Base-by-base conservation (phyloP, 1,284 basidiomycete species). In the Stygiomarasmius scandens region DNA sequence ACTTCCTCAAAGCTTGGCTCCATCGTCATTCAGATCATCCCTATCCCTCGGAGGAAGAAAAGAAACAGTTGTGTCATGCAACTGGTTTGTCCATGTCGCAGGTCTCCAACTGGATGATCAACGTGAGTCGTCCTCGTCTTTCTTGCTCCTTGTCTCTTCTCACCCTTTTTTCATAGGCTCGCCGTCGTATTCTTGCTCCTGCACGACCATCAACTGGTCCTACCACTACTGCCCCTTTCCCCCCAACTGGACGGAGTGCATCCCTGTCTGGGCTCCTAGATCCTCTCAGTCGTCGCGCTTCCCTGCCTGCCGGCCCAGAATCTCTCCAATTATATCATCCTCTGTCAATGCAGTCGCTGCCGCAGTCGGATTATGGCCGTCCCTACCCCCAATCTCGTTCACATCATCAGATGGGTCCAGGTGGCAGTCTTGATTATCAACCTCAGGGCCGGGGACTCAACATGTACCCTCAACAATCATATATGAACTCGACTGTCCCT, bases 71-170 rank as follows among this genome's bases (percentile, higher is more conserved):
- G 59, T 95, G 93, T 74, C 84, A 89, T 66, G 87, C 89, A 50
- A 95, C 92, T 0, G 90, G 90, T 14, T 76, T 95, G 61, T 91
- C 86, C 71, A 93, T 95, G 86, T 88, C 83, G 71, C 92, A 95
- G 72, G 91, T 95, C 1, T 90, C 88, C 57, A 93, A 93, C 70
- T 93, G 91, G 91, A 93, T 93, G 89, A 93, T 93, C 67, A 93
- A 93, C 64, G 91, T 92, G 56, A 64, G 90, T 80, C 22, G 55
- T 22, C 49, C 58, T 58, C 61, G 43, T 59, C 60, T 46, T 54
- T n/a, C 67, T 50, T 56, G n/a, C n/a, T 27, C 56, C 56, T 54
- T 47, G 36, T 55, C 12, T 54, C 43, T 54, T 50, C 48, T 34
- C 41, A 50, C 54, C n/a, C n/a, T n/a, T n/a, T n/a, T n/a, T n/a